A percentile compares a stretch with the other conserved stretches of the same genome.
Conservation (phyloP, 2,329 filamentous ascomycete genomes). For the Aspergillus pseudoterreus region DNA sequence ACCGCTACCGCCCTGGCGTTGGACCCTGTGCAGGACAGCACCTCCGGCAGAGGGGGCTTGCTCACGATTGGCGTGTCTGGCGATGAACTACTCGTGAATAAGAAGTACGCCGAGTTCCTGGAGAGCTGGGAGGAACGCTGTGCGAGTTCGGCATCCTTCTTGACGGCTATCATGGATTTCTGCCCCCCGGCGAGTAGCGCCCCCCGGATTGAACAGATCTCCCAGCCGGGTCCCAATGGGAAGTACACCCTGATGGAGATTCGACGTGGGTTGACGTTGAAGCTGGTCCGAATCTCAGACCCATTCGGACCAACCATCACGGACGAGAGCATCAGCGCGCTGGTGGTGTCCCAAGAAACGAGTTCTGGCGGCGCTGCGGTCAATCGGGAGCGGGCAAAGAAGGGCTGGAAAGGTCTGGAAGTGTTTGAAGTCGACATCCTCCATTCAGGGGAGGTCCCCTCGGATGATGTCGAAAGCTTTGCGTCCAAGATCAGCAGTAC, state of each 20-base stretch:
- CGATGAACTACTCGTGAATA: conserved; percentile 79
- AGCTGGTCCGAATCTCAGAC: conserved; percentile 82
- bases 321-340: conserved; percentile 69
- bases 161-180: conserved; percentile 61
- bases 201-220: conserved; percentile 28
- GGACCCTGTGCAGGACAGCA: conserved; percentile 43
- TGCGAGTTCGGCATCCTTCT: conserved; percentile 65
- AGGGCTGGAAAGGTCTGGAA: conserved; percentile 71
- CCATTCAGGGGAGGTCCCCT: conserved; percentile 59
- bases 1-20: conserved; percentile 78
- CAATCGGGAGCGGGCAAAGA: conserved; percentile 73
- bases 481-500: conserved; percentile 88
- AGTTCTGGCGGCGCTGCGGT: conserved; percentile 77
- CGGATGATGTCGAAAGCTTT: conserved; percentile 57
- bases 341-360: conserved; percentile 88
- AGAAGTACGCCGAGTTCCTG: conserved; percentile 78
- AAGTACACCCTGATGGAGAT: conserved; percentile 46
- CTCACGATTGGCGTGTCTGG: conserved; percentile 86
- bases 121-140: conserved; percentile 77
- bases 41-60: conserved; percentile 44
- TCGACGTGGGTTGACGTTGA: conserved; percentile 62
- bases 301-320: conserved; percentile 88
- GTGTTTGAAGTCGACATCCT: conserved; percentile 89
- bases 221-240: conserved; percentile 36
- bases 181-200: conserved; percentile 42